phyloP scores from a whole-genome alignment of 257 asterid species.

The Prunella vulgaris region DNA sequence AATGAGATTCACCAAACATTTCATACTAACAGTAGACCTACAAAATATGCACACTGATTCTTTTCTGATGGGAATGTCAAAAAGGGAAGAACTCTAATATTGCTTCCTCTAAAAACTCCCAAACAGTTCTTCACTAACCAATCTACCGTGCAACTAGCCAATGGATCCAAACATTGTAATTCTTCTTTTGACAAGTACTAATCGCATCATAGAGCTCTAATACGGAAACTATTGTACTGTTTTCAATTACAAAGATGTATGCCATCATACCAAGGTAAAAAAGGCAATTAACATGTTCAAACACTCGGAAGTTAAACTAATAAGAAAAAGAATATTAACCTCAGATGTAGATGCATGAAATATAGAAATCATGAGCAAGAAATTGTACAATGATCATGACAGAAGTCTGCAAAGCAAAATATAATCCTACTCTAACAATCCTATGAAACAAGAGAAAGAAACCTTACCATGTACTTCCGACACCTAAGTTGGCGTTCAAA shows the following conservation, averaged over 20 bases:
- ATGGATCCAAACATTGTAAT: neutral
- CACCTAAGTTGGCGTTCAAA: slow-evolving; percentile 73
- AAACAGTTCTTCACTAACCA: neutral
- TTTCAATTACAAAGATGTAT: neutral
- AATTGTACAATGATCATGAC: neutral
- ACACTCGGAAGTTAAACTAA: neutral
- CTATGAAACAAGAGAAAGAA: slow-evolving; percentile 12
- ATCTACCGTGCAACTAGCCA: neutral
- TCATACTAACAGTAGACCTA: neutral
- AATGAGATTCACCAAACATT: slow-evolving; percentile 1
- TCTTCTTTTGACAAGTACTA: neutral
- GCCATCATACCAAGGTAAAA: neutral
- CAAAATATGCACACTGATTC: neutral
- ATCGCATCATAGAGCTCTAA: neutral
- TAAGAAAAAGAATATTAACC: neutral
- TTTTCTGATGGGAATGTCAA: neutral
- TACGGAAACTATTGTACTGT: neutral
- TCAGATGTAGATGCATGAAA: neutral
- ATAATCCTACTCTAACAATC: neutral
- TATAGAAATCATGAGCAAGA: neutral
- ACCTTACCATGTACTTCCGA: slow-evolving; percentile 47
- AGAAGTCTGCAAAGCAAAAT: neutral
- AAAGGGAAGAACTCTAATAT: neutral
- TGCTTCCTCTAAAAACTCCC: neutral
- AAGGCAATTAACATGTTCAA: neutral